Percentiles rank a stretch among this genome's conserved stretches.
phyloP scores from a whole-genome alignment of 805 yeast species.

The Yarrowia sp. region DNA sequence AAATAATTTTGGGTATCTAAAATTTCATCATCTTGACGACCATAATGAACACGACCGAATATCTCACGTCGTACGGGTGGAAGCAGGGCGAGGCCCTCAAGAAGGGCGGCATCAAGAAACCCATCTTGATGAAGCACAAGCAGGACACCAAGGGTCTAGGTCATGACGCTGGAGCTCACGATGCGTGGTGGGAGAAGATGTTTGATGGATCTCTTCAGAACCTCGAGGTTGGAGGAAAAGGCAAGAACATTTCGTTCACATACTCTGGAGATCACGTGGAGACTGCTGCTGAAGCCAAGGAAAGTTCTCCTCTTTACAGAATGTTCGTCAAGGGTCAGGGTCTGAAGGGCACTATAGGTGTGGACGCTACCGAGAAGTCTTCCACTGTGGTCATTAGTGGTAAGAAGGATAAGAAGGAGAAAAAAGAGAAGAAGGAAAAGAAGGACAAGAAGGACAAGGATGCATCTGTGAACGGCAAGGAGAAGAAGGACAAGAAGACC shows the following conservation, averaged over 20 bases:
- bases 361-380: constrained; percentile 18
- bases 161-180: constrained; percentile 71
- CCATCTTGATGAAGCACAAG: constrained; percentile 88
- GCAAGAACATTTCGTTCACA: constrained; percentile 58
- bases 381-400: constrained; percentile 30
- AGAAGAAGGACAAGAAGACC: constrained; percentile 44
- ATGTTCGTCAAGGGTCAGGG: constrained; percentile 91
- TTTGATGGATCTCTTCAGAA: constrained; percentile 92
- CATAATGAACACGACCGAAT: constrained; percentile 74
- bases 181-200: constrained; percentile 96
- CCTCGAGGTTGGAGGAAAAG: constrained; percentile 60
- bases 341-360: constrained; percentile 67
- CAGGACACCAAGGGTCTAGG: constrained; percentile 92
- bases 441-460: constrained; percentile 42
- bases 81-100: constrained; percentile 84
- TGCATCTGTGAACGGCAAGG: constrained; percentile 41
- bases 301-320: constrained; percentile 74
- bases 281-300: constrained; percentile 52
- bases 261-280: constrained; percentile 61
- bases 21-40: neutral
- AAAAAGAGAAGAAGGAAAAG: constrained; percentile 46
- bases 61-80: constrained; percentile 87
- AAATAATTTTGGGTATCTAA: constrained; percentile 26
- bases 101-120: constrained; percentile 80
- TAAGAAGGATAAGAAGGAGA: constrained; percentile 43